These are phyloP conservation scores for Bipolaris oryzae DNA, from an alignment of 2,329 filamentous ascomycete species.

Conservation along the genomic window DNA sequence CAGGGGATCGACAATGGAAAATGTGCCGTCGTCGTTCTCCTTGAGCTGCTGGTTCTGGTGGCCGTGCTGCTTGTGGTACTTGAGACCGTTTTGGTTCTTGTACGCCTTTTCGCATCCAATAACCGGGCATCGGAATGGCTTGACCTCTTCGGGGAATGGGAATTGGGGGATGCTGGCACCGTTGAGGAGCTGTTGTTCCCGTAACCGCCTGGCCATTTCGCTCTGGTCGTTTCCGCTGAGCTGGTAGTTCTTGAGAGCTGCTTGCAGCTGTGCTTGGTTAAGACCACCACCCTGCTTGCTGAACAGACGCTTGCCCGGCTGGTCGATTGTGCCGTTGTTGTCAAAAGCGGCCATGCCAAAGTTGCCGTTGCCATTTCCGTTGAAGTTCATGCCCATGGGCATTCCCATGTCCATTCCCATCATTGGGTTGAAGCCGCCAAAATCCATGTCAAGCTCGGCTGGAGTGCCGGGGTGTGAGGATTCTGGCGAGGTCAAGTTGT, in stretches of 20 bases:
- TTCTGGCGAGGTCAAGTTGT: slow-evolving; percentile 66
- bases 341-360: slow-evolving; percentile 52
- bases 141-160: slow-evolving; percentile 78
- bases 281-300: slow-evolving; percentile 78
- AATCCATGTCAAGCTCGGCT: slow-evolving; percentile 75
- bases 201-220: slow-evolving; percentile 71
- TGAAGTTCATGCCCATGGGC: slow-evolving; percentile 43
- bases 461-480: slow-evolving; percentile 73
- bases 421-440: slow-evolving; percentile 53
- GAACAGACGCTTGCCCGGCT: slow-evolving; percentile 91
- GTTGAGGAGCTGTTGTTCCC: slow-evolving; percentile 67
- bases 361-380: slow-evolving; percentile 39
- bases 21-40: slow-evolving; percentile 95
- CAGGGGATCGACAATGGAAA: slow-evolving; percentile 96
- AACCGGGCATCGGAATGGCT: slow-evolving; percentile 96
- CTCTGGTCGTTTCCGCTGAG: slow-evolving; percentile 68
- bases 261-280: slow-evolving; percentile 70
- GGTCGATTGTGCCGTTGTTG: slow-evolving; percentile 70
- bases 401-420: slow-evolving; percentile 43
- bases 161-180: slow-evolving; percentile 50
- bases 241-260: slow-evolving; percentile 76
- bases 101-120: slow-evolving; percentile 99
- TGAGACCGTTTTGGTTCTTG: slow-evolving; percentile 98
- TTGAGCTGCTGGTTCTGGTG: slow-evolving; percentile 97
- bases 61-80: slow-evolving; percentile 87